These are phyloP conservation scores for Bimuria novae-zelandiae DNA, from an alignment of 2,329 filamentous ascomycete genomes.

Conservation along the genomic window DNA sequence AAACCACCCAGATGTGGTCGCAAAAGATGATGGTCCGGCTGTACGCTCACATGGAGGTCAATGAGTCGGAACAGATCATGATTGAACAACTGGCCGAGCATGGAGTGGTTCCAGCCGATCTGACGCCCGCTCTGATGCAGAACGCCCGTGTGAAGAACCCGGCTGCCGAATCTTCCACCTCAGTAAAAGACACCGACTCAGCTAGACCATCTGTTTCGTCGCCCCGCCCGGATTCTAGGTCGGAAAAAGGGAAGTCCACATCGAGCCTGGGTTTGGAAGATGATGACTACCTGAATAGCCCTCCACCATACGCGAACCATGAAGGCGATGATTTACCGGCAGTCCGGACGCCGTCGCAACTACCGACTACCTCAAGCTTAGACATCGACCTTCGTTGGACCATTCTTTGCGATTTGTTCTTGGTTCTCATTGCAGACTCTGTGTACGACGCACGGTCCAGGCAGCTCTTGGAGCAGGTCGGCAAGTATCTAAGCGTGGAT, in stretches of 20 bases:
- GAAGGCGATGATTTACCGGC: constrained; percentile 74
- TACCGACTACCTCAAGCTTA: constrained; percentile 80
- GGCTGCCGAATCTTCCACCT: constrained; percentile 61
- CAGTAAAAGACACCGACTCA: constrained; percentile 26
- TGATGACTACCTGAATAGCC: constrained; percentile 49
- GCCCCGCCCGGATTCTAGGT: constrained; percentile 28
- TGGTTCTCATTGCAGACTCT: constrained; percentile 95
- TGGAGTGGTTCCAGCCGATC: constrained; percentile 81
- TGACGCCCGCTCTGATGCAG: constrained; percentile 85
- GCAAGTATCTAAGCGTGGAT: constrained; percentile 75
- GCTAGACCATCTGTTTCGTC: constrained; percentile 41
- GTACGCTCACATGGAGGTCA: constrained; percentile 97
- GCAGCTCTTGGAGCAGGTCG: constrained; percentile 81
- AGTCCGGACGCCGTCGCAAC: constrained; percentile 79
- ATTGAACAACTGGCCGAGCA: constrained; percentile 96
- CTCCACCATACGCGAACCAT: constrained; percentile 62
- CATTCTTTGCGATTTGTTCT: constrained; percentile 91
- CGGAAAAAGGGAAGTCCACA: constrained; percentile 30
- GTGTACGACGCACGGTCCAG: constrained; percentile 89
- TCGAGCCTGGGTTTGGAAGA: constrained; percentile 42
- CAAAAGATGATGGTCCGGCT: constrained; percentile 98
- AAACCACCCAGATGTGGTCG: constrained; percentile 91
- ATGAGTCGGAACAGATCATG: constrained; percentile 90
- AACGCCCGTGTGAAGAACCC: constrained; percentile 94
- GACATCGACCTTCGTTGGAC: constrained; percentile 98